These are phyloP conservation scores for Eragrostis nindensis DNA, from an alignment of 176 grass and related monocot species.

Conservation along the genomic window DNA sequence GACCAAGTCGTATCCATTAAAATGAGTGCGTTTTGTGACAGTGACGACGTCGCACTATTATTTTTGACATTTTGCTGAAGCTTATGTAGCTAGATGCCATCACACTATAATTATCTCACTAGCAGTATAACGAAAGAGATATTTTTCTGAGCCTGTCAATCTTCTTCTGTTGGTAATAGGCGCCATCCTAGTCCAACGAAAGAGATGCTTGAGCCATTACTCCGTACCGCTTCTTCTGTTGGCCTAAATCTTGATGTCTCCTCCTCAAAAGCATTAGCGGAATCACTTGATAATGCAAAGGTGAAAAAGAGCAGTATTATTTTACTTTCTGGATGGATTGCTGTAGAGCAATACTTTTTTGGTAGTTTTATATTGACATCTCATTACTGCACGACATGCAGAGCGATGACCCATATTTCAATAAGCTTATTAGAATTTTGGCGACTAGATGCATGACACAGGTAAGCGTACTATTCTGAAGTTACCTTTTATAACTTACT, in stretches of 20 bases:
- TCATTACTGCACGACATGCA: conserved; percentile 49
- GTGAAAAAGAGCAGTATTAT: conserved; percentile 44
- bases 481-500: conserved; percentile 1
- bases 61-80: background rate
- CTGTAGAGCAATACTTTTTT: conserved; percentile 18
- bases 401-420: conserved; percentile 96
- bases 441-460: conserved; percentile 99
- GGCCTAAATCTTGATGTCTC: conserved; percentile 88
- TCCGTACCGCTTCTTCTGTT: conserved; percentile 80
- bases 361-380: conserved; percentile 4
- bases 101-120: background rate
- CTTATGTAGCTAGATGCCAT: conserved; percentile 7
- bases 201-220: conserved; percentile 98
- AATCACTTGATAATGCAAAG: conserved; percentile 94
- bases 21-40: background rate
- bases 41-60: background rate
- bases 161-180: conserved; percentile 54
- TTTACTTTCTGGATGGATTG: conserved; percentile 2
- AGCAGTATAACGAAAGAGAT: background rate
- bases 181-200: conserved; percentile 93
- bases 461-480: conserved; percentile 50
- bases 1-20: background rate
- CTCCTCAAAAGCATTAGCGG: conserved; percentile 95
- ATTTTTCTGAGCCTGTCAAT: conserved; percentile 27
- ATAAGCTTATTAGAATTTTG: conserved; percentile 96